Base-by-base conservation (phyloP, 768 basidiomycete species). In the Tephrocybe sp. region DNA sequence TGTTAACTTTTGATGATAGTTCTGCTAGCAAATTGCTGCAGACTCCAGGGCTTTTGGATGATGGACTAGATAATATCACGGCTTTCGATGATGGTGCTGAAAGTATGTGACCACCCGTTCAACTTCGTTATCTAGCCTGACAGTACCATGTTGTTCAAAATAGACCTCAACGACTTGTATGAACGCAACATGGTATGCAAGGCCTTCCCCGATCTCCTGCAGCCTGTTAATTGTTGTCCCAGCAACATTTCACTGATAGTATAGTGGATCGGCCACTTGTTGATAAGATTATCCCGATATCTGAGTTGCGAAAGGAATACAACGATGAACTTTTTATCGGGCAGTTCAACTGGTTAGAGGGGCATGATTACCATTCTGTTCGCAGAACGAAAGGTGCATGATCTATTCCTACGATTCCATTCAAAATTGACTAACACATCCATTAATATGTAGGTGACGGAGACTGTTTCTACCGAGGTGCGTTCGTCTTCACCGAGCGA, bases 401-500 rank as follows among this genome's bases (percentile, higher is more conserved):
- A 7, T 48, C 63, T 31, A 42, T 34, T 45, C 38, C 36, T 36
- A 20, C 17, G 26, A 26, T 19, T 20, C 6, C 39, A 39, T 31
- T 0, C 16, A 30, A 49, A 22, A 46, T 36, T 50, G 11, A 35
- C 41, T 36, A 13, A 53, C 31, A 16, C 20, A 12, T 23, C 9
- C 13, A 17, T 39, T 10, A 19, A 33, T 12, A 8, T 42, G 4
- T n/a, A 83, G 91, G 93, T 23, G 93, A 90, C 58, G 92, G 94
- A 0, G 89, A 90, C 65, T 96, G 94, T 64, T 96, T 95, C 67
- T 97, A 95, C 66, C 77, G 93, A 76, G 86, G 90, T 90, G 64
- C 75, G 70, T 17, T 32, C 16, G 63, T 51, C 30, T 32, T 36
- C 14, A 12, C 22, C 35, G 31, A n/a, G 8, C 23, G 10, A 38